Evolutionary conservation across 176 grass and related monocot genomes (phyloP), one percentile per base, ranked within the genome.

Genomic region (Oropetium thomaeum): DNA sequence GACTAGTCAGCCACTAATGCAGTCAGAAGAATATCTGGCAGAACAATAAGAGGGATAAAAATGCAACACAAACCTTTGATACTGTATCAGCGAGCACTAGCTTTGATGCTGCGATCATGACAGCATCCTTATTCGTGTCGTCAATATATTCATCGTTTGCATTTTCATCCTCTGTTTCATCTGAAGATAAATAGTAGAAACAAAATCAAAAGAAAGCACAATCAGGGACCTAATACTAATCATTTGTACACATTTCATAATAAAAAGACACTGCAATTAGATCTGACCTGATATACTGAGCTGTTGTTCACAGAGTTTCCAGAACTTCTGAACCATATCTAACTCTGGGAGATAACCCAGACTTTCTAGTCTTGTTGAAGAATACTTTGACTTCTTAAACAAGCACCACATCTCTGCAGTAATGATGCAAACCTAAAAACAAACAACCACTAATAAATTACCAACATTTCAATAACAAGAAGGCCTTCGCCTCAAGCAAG

Each of bases 121-220:
- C 89, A 49, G 84, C 86, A 84, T 98, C 96, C 81, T 84, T 88
- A 34, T 94, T 98, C 44, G 86, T 92, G 57, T 98, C 96, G 70
- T 98, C 96, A 86, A 98, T 90, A 78, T 98, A 94, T 81, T 98
- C 96, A 82, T 90, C 84, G 34, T 92, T 94, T 83, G 96, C 89
- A 74, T 94, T 87, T 83, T 98, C 96, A 83, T 94, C 96, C 87
- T 98, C 96, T 45, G 91, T 98, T 85, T 98, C 96, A 88, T 94
- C 96, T 98, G 88, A 71, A 69, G 62, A 74, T 72, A 7, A 45
- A 81, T 30, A 83, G 11, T 47, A 85, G 27, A 12, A 74, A 85
- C 5, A 62, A 54, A 17, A 87, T 74, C n/a, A 68, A 73, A 54
- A 62, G 16, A 59, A 85, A 31, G 4, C 5, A 53, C 41, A 53